Conservation (phyloP, 345 rosid genomes). For the Combretum micranthum region DNA sequence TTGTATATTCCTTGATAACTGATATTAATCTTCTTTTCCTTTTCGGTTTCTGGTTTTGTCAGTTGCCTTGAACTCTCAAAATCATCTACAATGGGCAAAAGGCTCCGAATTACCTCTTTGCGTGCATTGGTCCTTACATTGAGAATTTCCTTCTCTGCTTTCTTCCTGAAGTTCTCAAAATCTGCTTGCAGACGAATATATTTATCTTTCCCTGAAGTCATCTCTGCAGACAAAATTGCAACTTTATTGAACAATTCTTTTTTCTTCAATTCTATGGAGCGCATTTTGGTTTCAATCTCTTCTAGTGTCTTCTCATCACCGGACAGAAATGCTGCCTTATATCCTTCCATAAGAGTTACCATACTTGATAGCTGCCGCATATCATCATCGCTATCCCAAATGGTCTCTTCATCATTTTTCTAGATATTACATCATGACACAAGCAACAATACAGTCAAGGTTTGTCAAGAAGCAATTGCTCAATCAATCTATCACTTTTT, state of each 20-base stretch:
- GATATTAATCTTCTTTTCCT: conserved; percentile 67
- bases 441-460: neutral
- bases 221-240: conserved; percentile 51
- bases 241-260: conserved; percentile 38
- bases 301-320: conserved; percentile 39
- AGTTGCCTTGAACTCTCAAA: conserved; percentile 71
- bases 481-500: too few species aligned
- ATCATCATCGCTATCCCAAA: conserved; percentile 10
- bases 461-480: too few species aligned
- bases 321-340: conserved; percentile 45
- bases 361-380: conserved; percentile 15
- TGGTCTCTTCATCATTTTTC: conserved; percentile 23
- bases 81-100: conserved; percentile 74
- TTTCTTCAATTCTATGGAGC: conserved; percentile 33
- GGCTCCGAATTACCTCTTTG: conserved; percentile 54
- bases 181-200: conserved; percentile 67
- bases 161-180: conserved; percentile 79
- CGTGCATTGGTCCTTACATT: conserved; percentile 45
- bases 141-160: conserved; percentile 54
- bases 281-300: conserved; percentile 45
- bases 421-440: neutral
- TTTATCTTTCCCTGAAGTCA: conserved; percentile 51
- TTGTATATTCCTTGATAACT: conserved; percentile 92
- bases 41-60: conserved; percentile 54
- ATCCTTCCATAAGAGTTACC: conserved; percentile 34